Conservation (phyloP, 495 filamentous ascomycete genomes). For the Chaetomium fimeti region DNA sequence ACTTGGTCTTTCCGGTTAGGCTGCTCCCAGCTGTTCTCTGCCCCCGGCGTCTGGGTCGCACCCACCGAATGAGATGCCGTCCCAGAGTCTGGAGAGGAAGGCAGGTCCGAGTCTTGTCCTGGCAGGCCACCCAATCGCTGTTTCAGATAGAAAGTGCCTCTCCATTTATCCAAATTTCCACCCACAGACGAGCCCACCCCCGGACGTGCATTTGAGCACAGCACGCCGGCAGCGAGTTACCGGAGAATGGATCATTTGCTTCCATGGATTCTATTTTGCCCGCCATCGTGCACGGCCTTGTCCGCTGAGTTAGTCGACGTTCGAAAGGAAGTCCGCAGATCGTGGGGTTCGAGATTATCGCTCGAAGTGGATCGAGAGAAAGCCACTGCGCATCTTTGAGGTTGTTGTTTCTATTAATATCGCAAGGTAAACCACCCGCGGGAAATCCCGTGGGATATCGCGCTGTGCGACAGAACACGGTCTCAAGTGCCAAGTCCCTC, state of each 20-base stretch:
- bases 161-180: slow-evolving; percentile 24
- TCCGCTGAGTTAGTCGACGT: too few species aligned
- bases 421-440: not conserved
- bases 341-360: not conserved
- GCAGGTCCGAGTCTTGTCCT: slow-evolving; percentile 1
- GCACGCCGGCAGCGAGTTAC: slow-evolving; percentile 15
- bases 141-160: slow-evolving; percentile 13
- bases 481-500: not conserved
- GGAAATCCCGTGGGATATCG: not conserved
- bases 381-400: not conserved
- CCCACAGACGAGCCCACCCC: slow-evolving; percentile 2
- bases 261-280: not conserved
- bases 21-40: not conserved
- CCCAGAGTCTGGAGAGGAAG: not conserved
- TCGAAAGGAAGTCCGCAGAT: too few species aligned
- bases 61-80: slow-evolving; percentile 15
- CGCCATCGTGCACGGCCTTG: too few species aligned
- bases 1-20: not conserved
- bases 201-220: not conserved
- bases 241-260: not conserved
- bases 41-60: not conserved
- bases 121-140: slow-evolving; percentile 18
- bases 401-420: not conserved
- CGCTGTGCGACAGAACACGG: not conserved
- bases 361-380: not conserved